Percentiles rank a stretch among this genome's conserved stretches.
phyloP scores from a whole-genome alignment of 805 yeast genomes.

The Wickerhamomyces chambardii region DNA sequence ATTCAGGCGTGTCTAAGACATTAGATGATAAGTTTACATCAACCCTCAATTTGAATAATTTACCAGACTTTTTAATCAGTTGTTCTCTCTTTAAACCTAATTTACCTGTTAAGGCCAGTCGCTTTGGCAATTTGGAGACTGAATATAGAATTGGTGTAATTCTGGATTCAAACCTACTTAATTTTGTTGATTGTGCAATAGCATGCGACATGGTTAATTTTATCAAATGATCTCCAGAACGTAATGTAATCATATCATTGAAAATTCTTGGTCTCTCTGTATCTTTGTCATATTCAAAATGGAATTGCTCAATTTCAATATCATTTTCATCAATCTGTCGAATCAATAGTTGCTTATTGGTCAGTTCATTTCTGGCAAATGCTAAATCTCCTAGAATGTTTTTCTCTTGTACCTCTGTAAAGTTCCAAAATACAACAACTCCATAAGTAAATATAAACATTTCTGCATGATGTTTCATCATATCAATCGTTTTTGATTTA shows the following conservation, averaged over 20 bases:
- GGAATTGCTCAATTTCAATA: conserved; percentile 78
- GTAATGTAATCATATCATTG: conserved; percentile 87
- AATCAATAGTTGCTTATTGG: conserved; percentile 43
- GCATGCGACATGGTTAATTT: conserved; percentile 94
- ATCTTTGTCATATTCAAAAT: conserved; percentile 40
- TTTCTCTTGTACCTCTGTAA: conserved; percentile 86
- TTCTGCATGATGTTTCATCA: conserved; percentile 57
- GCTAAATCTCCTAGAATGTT: conserved; percentile 86
- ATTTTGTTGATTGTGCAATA: conserved; percentile 90
- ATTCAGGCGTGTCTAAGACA: conserved; percentile 91
- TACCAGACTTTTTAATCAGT: conserved; percentile 80
- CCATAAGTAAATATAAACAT: conserved; percentile 88
- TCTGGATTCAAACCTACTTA: conserved; percentile 85
- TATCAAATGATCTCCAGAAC: conserved; percentile 87
- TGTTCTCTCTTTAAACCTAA: conserved; percentile 81
- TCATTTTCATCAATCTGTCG: conserved; percentile 81
- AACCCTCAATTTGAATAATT: conserved; percentile 79
- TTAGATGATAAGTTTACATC: conserved; percentile 90
- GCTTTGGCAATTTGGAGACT: conserved; percentile 83
- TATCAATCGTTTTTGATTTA: conserved; percentile 10
- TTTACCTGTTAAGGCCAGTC: conserved; percentile 83
- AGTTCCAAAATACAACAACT: conserved; percentile 97
- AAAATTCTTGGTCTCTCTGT: conserved; percentile 67
- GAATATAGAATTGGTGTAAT: conserved; percentile 79
- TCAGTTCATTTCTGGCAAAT: conserved; percentile 33